Evolutionary conservation across 805 yeast species (phyloP).

Genomic region (Spathaspora sp.): DNA sequence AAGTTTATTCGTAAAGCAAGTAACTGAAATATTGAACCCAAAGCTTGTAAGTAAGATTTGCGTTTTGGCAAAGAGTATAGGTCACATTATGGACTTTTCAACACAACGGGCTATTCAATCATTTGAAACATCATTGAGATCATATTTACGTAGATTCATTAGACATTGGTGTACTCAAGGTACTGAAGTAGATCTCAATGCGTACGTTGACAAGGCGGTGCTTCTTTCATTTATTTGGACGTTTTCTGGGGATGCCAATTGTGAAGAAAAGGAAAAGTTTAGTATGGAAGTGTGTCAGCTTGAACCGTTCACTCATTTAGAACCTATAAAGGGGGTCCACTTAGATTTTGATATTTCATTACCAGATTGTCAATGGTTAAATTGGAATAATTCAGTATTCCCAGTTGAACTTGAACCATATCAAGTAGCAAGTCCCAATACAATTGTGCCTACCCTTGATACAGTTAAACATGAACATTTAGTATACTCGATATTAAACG

Average conservation of each 20-base stretch:
- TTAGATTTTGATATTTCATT: slow-evolving; percentile 43
- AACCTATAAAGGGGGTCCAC: slow-evolving; percentile 12
- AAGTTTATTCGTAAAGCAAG: slow-evolving; percentile 9
- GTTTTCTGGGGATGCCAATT: slow-evolving; percentile 53
- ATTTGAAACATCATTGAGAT: slow-evolving; percentile 35
- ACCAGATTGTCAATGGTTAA: slow-evolving; percentile 46
- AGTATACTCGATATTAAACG: slow-evolving; percentile 52
- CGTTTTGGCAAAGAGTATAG: slow-evolving; percentile 18
- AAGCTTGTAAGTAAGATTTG: slow-evolving; percentile 16
- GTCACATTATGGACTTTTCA: slow-evolving; percentile 53
- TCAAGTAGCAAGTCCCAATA: slow-evolving; percentile 55
- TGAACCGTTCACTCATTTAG: slow-evolving; percentile 12
- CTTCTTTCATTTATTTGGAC: slow-evolving; percentile 55
- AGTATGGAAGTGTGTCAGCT: slow-evolving; percentile 20
- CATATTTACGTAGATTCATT: slow-evolving; percentile 25
- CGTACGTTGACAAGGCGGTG: slow-evolving; percentile 29
- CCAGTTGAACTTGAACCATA: slow-evolving; percentile 49
- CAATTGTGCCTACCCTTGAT: slow-evolving; percentile 76
- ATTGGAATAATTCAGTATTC: slow-evolving; percentile 39
- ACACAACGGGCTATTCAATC: slow-evolving; percentile 33
- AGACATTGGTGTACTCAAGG: slow-evolving; percentile 5
- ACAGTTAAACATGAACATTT: slow-evolving; percentile 65
- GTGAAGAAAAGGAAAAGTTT: slow-evolving; percentile 36
- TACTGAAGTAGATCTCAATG: slow-evolving; percentile 19
- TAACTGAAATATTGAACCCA: slow-evolving; percentile 1